These are phyloP conservation scores for Punctularia strigosozonata DNA, from an alignment of 768 basidiomycete species.

Conservation along the genomic window DNA sequence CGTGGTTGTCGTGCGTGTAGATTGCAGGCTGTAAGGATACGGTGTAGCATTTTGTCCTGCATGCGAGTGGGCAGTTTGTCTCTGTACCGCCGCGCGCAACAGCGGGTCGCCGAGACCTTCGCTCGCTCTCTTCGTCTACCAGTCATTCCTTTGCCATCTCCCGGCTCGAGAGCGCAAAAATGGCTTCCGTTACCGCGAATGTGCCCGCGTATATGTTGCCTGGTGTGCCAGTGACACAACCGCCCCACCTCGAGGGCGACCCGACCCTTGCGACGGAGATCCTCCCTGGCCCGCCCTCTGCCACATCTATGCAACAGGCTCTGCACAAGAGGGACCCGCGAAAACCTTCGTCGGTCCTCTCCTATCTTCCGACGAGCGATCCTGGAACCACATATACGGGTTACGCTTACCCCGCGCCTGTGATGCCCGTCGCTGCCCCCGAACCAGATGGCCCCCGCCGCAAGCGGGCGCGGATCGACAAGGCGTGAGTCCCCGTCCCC, in stretches of 20 bases:
- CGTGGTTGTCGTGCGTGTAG: too few relatives aligned
- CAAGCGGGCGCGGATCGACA: constrained; percentile 64
- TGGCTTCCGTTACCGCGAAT: constrained; percentile 67
- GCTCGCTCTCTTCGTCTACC: too few relatives aligned
- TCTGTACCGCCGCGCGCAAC: too few relatives aligned
- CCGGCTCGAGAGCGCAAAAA: too few relatives aligned
- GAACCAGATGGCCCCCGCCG: constrained; percentile 55
- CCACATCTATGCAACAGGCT: constrained; percentile 58
- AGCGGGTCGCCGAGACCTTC: too few relatives aligned
- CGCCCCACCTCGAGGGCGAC: constrained; percentile 75
- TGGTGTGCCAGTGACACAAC: constrained; percentile 63
- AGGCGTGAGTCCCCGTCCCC: constrained; percentile 41
- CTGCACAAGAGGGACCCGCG: constrained; percentile 68
- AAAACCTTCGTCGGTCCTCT: constrained; percentile 56
- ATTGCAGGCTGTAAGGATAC: too few relatives aligned
- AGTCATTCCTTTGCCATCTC: too few relatives aligned
- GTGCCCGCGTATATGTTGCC: constrained; percentile 63
- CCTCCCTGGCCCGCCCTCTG: constrained; percentile 76
- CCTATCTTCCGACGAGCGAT: constrained; percentile 76
- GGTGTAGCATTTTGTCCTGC: too few relatives aligned
- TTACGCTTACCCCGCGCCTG: constrained; percentile 51
- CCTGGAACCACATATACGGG: constrained; percentile 84
- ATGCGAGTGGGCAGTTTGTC: too few relatives aligned
- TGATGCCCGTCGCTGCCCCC: constrained; percentile 24
- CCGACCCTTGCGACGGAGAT: constrained; percentile 78